phyloP scores from a whole-genome alignment of 1,139 yeast species.

The Suhomyces terraborum region DNA sequence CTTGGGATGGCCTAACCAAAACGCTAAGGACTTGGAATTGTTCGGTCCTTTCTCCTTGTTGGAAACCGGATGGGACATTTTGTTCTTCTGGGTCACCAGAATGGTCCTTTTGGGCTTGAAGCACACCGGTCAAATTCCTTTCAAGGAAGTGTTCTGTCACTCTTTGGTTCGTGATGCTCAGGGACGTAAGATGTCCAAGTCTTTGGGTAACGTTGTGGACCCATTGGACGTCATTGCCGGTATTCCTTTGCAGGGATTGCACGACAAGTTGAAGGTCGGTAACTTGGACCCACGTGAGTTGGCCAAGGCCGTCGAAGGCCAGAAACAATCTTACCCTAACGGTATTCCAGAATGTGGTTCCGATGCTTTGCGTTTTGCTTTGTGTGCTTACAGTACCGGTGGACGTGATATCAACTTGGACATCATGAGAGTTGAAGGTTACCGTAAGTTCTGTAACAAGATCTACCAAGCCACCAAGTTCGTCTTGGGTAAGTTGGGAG shows the following conservation, averaged over 20 bases:
- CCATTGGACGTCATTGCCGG: conserved; percentile 94
- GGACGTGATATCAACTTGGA: conserved; percentile 97
- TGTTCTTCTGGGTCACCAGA: conserved; percentile 98
- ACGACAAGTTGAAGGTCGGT: conserved; percentile 75
- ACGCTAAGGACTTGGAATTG: conserved; percentile 65
- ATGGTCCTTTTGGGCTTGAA: conserved; percentile 92
- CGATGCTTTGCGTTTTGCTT: conserved; percentile 95
- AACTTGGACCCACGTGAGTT: conserved; percentile 90
- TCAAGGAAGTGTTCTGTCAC: conserved; percentile 96
- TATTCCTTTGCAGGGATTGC: conserved; percentile 76
- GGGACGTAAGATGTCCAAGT: conserved; percentile 98
- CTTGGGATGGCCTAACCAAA: conserved; percentile 87
- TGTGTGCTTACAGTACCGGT: conserved; percentile 98
- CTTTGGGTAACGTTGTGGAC: conserved; percentile 94
- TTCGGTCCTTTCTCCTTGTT: conserved; percentile 91
- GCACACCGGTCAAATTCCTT: conserved; percentile 88
- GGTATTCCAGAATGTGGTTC: conserved; percentile 99
- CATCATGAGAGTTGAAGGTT: conserved; percentile 96
- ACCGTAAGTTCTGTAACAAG: conserved; percentile 99
- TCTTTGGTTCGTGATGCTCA: conserved; percentile 98
- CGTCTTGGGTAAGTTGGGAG: conserved; percentile 90
- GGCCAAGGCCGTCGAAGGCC: conserved; percentile 86
- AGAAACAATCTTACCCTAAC: conserved; percentile 85
- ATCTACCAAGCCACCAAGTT: conserved; percentile 98
- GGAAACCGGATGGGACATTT: conserved; percentile 99